Base-by-base conservation (phyloP, 768 basidiomycete genomes). In the Mycena filopes region DNA sequence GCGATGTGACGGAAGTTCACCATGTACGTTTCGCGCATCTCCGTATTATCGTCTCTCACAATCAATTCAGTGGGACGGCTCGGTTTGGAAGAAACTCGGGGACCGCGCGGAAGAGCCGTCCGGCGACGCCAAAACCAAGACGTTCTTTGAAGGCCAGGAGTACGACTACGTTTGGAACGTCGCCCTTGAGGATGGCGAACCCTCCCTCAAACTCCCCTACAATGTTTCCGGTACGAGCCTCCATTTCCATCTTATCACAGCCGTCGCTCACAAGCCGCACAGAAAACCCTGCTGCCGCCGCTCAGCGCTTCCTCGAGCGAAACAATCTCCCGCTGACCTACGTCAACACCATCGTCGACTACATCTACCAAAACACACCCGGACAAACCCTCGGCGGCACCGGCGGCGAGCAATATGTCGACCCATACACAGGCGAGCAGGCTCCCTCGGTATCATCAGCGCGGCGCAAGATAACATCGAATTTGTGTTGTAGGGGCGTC, bases 91-190 rank as follows among this genome's bases (percentile, higher is more conserved):
- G 76, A 97, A 96, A 75, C 89, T 99, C 36, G 98, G 98, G 25
- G 92, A 96, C 70, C 96, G 99, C 7, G 95, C 96, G 5, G 98
- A 98, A 73, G 96, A 3, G 26, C 96, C 21, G 92, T 97, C 55
- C 93, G 96, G 25, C 88, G 90, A n/a, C 85, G 95, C 61, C 96
- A 94, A 77, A 94, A 96, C 77, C 84, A 98, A n/a, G 91, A 92
- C 73, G 78, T 63, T 53, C 47, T 69, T 66, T 53, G 68, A 95
- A 70, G 98, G 98, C 20, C 90, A 91, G 73, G 97, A 99, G 78
- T 99, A 96, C 73, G 98, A 99, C 78, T 98, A 98, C 72, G 97
- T 99, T n/a, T 98, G 99, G 72, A 96, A 98, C 73, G 96, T 99
- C 38, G 98, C 99, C 72, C 91, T 98, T 28, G 86, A 94, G 72